Percentiles rank a stretch among this genome's conserved stretches.
These are phyloP conservation scores for Inonotus obliquus DNA, from an alignment of 1,284 basidiomycete species.

Conservation along the genomic window DNA sequence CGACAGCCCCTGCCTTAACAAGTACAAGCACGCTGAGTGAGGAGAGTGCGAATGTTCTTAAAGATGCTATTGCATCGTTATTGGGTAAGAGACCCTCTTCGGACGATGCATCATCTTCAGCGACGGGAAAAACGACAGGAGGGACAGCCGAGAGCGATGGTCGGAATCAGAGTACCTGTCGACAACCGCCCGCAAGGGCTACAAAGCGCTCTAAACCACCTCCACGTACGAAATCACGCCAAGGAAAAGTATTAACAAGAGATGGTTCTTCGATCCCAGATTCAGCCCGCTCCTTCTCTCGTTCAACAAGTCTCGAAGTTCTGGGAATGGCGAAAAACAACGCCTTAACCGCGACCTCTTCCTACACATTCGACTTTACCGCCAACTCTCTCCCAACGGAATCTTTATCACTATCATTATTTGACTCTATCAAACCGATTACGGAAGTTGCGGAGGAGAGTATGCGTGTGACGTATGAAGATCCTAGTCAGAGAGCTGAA, in stretches of 20 bases:
- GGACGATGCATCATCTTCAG: conserved; percentile 31
- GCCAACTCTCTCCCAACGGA: neutral
- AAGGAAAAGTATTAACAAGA: neutral
- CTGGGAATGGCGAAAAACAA: neutral
- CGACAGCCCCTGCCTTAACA: conserved; percentile 22
- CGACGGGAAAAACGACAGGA: conserved; percentile 38
- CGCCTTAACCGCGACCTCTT: too few relatives aligned
- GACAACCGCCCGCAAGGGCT: neutral
- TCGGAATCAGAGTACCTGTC: neutral
- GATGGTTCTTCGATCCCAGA: neutral
- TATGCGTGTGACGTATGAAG: conserved; percentile 60
- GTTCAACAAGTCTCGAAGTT: conserved; percentile 2
- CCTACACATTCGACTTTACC: neutral
- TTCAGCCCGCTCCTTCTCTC: neutral
- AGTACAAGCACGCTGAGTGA: conserved; percentile 29
- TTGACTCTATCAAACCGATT: conserved; percentile 19
- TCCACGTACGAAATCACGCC: conserved; percentile 6
- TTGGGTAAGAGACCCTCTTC: conserved; percentile 56
- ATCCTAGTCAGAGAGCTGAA: conserved; percentile 56
- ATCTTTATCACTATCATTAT: neutral
- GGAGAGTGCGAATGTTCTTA: conserved; percentile 46
- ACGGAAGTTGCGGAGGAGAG: conserved; percentile 34
- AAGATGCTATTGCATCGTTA: conserved; percentile 59
- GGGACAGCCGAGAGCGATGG: neutral
- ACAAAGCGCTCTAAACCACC: conserved; percentile 3